These are phyloP conservation scores for Gonium pectorale DNA, from an alignment of 139 green algal genomes.

Conservation along the genomic window DNA sequence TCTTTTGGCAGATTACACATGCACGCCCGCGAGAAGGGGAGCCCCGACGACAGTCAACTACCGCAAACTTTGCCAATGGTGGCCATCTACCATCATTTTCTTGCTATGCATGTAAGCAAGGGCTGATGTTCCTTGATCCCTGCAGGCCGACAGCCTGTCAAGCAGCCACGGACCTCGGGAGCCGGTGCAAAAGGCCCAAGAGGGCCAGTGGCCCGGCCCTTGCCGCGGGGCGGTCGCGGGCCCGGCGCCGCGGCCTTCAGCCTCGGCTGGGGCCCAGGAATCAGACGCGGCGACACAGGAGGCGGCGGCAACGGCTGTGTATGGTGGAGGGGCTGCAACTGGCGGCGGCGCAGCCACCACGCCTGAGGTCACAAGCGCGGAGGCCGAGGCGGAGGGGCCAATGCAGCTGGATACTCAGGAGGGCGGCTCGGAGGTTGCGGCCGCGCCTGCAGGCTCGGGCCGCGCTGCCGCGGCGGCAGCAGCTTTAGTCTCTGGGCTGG, in stretches of 20 bases:
- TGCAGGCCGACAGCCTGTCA: constrained; percentile 29
- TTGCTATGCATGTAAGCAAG: too few species aligned
- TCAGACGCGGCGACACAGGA: constrained; percentile 26
- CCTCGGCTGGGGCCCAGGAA: constrained; percentile 26
- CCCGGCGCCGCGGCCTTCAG: too few species aligned
- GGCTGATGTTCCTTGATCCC: too few species aligned
- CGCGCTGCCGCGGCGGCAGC: constrained; percentile 2
- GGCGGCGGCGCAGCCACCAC: not conserved
- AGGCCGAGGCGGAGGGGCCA: not conserved
- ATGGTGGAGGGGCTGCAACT: not conserved
- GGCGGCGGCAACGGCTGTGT: not conserved
- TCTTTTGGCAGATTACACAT: too few species aligned
- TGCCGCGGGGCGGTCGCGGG: too few species aligned
- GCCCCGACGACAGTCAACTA: too few species aligned
- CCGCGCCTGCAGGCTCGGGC: not conserved
- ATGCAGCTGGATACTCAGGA: not conserved
- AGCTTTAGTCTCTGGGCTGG: constrained; percentile 31
- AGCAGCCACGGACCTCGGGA: constrained; percentile 6
- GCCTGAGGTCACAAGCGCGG: not conserved
- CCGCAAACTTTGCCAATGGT: too few species aligned
- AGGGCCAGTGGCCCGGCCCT: too few species aligned
- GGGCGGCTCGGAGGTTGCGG: not conserved
- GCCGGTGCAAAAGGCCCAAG: too few species aligned
- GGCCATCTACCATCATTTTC: too few species aligned
- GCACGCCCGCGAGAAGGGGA: too few species aligned